These are phyloP conservation scores for Orobanche coerulescens DNA, from an alignment of 257 asterid species.

Conservation along the genomic window DNA sequence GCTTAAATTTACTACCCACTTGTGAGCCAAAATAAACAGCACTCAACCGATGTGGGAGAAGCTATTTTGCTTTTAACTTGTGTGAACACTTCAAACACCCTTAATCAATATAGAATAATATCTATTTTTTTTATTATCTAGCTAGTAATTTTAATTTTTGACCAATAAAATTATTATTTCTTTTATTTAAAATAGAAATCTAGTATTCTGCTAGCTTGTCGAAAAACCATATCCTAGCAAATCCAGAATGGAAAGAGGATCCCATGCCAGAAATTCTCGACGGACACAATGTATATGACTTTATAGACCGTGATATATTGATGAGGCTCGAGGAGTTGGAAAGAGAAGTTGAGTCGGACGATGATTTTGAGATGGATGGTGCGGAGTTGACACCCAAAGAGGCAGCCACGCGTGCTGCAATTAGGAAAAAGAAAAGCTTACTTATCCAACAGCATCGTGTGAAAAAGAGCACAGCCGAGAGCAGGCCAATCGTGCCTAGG, in stretches of 20 bases:
- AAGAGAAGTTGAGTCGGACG: conserved; percentile 65
- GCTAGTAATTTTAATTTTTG: no score
- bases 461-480: conserved; percentile 83
- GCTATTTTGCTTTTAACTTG: no score
- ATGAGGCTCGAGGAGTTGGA: conserved; percentile 88
- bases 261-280: conserved; percentile 77
- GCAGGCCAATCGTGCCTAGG: conserved; percentile 76
- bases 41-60: conserved; percentile 72
- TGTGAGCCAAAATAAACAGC: no score
- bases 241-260: conserved; percentile 94
- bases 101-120: no score
- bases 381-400: conserved; percentile 71
- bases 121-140: no score
- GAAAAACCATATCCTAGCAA: conserved; percentile 68
- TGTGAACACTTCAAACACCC: no score
- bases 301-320: conserved; percentile 81
- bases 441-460: conserved; percentile 78
- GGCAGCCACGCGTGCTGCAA: conserved; percentile 48
- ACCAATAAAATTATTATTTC: no score
- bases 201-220: conserved; percentile 91
- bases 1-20: no score
- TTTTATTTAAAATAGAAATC: no score
- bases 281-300: conserved; percentile 93
- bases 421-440: conserved; percentile 71
- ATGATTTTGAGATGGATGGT: conserved; percentile 79